These are phyloP conservation scores for Arabis alpina DNA, from an alignment of 345 rosid species.

Conservation along the genomic window DNA sequence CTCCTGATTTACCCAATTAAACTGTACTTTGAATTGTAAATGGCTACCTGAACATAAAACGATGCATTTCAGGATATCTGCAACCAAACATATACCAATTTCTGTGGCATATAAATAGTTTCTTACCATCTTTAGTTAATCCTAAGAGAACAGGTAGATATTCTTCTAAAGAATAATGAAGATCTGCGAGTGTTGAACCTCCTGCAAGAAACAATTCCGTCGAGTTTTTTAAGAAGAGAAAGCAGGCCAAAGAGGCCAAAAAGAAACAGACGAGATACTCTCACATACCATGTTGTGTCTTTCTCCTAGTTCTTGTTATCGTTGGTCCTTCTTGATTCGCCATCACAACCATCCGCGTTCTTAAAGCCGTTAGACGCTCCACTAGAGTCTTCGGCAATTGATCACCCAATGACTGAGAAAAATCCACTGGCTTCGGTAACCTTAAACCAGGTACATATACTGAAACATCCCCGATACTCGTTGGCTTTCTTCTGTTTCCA, in stretches of 20 bases:
- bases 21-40: conserved; percentile 74
- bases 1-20: conserved; percentile 94
- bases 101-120: conserved; percentile 9
- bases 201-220: conserved; percentile 51
- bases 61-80: conserved; percentile 24
- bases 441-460: conserved; percentile 96
- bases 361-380: conserved; percentile 80
- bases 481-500: conserved; percentile 83
- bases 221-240: conserved; percentile 19
- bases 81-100: conserved; percentile 10
- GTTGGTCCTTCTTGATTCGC: conserved; percentile 98
- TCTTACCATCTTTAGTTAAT: conserved; percentile 80
- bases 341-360: conserved; percentile 97
- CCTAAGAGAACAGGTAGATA: conserved; percentile 94
- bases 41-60: conserved; percentile 60
- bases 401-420: conserved; percentile 70
- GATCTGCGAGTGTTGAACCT: conserved; percentile 94
- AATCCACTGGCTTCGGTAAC: conserved; percentile 86
- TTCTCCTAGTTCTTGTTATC: conserved; percentile 87
- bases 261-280: conserved; percentile 7
- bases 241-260: neutral
- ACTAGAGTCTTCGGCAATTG: conserved; percentile 71
- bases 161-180: conserved; percentile 94
- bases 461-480: conserved; percentile 84
- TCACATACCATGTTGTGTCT: conserved; percentile 88